Percentiles rank a stretch among this genome's conserved stretches.
phyloP scores from a whole-genome alignment of 768 basidiomycete genomes.

The Macrolepiota fuliginosa region DNA sequence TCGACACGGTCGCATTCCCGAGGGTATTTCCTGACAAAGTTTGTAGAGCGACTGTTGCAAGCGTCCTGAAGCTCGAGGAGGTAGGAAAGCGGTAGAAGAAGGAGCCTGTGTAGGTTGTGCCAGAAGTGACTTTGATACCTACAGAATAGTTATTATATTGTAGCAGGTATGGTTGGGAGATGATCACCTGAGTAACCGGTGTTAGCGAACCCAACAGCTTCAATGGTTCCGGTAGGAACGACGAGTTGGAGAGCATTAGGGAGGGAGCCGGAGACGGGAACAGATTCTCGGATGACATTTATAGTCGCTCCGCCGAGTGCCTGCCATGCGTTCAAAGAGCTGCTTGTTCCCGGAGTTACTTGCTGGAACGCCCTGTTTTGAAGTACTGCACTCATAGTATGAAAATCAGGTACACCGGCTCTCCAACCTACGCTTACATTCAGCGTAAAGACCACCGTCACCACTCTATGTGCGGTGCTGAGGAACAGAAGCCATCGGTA shows the following conservation, averaged over 20 bases:
- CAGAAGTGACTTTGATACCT: slow-evolving; percentile 55
- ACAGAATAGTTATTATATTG: neutral
- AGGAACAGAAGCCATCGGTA: neutral
- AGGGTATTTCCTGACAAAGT: slow-evolving; percentile 43
- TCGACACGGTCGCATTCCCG: slow-evolving; percentile 34
- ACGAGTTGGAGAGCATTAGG: slow-evolving; percentile 59
- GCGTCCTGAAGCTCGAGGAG: slow-evolving; percentile 37
- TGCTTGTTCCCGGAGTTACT: slow-evolving; percentile 49
- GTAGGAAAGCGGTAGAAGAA: slow-evolving; percentile 57
- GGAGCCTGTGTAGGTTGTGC: slow-evolving; percentile 55
- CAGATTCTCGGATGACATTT: slow-evolving; percentile 46
- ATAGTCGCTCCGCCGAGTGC: slow-evolving; percentile 45
- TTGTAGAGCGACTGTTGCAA: slow-evolving; percentile 43
- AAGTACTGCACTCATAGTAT: slow-evolving; percentile 37
- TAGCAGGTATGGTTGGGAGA: neutral
- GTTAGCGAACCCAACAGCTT: slow-evolving; percentile 54
- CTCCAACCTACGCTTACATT: slow-evolving; percentile 37
- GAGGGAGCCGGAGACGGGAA: slow-evolving; percentile 54
- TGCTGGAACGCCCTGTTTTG: slow-evolving; percentile 71
- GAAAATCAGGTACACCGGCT: neutral
- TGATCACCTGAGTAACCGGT: slow-evolving; percentile 51
- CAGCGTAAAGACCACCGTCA: slow-evolving; percentile 68
- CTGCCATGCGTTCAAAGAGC: slow-evolving; percentile 52
- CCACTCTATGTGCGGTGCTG: slow-evolving; percentile 42
- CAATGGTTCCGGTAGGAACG: slow-evolving; percentile 37